These are phyloP conservation scores for Aspergillus niger DNA, from an alignment of 2,329 filamentous ascomycete genomes.

Conservation along the genomic window DNA sequence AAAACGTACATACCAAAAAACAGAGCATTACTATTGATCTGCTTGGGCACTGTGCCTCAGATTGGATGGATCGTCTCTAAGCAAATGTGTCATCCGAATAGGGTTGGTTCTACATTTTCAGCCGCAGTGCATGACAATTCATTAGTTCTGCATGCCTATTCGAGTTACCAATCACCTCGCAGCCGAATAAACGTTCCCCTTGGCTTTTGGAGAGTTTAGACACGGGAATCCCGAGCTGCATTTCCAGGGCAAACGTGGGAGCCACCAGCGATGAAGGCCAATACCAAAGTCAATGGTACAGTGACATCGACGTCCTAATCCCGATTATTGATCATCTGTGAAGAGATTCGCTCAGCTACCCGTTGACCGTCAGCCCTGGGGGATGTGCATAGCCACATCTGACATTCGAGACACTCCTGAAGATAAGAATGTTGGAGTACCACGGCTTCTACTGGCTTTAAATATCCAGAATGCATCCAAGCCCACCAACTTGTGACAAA, in stretches of 20 bases:
- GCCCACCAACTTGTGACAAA: not conserved
- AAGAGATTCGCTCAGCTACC: conserved; percentile 13
- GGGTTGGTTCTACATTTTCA: not conserved
- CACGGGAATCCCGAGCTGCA: not conserved
- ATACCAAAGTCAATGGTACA: conserved; percentile 3
- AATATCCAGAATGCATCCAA: conserved; percentile 3
- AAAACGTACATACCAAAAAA: not conserved
- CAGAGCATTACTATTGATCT: not conserved
- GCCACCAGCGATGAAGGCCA: not conserved
- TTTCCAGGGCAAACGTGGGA: not conserved
- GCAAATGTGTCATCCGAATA: conserved; percentile 1
- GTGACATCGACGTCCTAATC: conserved; percentile 1
- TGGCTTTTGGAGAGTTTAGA: not conserved
- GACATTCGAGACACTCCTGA: conserved; percentile 13
- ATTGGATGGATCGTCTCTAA: not conserved
- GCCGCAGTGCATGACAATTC: not conserved
- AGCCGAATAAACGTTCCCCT: not conserved
- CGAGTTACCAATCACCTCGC: not conserved
- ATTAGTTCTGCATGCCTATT: not conserved
- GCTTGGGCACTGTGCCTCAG: not conserved
- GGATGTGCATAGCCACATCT: conserved; percentile 26
- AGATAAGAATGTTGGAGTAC: conserved; percentile 4
- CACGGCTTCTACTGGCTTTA: not conserved
- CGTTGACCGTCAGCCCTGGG: conserved; percentile 13
- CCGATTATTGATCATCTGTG: not conserved